Evolutionary conservation across 768 basidiomycete genomes (phyloP).

Genomic region (Suillus plorans): DNA sequence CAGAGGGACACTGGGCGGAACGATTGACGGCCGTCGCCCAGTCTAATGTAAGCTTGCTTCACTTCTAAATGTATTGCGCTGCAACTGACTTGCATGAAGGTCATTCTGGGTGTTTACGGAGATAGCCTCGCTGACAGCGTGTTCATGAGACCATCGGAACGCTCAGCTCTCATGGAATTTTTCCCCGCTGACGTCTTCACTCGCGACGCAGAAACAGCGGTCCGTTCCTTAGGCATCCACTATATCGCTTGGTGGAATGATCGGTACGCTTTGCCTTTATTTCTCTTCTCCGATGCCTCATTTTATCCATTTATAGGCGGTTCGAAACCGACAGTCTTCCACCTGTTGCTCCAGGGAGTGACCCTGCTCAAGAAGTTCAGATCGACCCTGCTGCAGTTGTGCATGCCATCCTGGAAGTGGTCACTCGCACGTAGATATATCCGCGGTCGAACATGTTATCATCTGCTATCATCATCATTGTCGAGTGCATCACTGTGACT

Average conservation of each 20-base stretch:
- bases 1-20: constrained; percentile 54
- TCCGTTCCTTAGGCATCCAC: constrained; percentile 49
- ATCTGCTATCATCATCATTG: background rate
- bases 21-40: constrained; percentile 64
- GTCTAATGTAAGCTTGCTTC: constrained; percentile 54
- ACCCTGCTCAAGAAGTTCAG: constrained; percentile 26
- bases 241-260: constrained; percentile 61
- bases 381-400: constrained; percentile 45
- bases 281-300: background rate
- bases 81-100: constrained; percentile 33
- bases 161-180: constrained; percentile 73
- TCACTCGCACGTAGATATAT: background rate
- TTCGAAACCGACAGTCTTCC: constrained; percentile 37
- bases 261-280: constrained; percentile 25
- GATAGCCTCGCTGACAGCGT: constrained; percentile 63
- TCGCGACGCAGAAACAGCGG: constrained; percentile 59
- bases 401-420: constrained; percentile 30
- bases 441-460: background rate
- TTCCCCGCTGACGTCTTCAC: constrained; percentile 68
- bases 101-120: constrained; percentile 62
- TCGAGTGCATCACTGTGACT: background rate
- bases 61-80: constrained; percentile 10
- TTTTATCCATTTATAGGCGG: constrained; percentile 31
- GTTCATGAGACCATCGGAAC: constrained; percentile 62
- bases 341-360: constrained; percentile 24